Conservation (phyloP, 352 stramenopile genomes). For the Phytophthora pisi region DNA sequence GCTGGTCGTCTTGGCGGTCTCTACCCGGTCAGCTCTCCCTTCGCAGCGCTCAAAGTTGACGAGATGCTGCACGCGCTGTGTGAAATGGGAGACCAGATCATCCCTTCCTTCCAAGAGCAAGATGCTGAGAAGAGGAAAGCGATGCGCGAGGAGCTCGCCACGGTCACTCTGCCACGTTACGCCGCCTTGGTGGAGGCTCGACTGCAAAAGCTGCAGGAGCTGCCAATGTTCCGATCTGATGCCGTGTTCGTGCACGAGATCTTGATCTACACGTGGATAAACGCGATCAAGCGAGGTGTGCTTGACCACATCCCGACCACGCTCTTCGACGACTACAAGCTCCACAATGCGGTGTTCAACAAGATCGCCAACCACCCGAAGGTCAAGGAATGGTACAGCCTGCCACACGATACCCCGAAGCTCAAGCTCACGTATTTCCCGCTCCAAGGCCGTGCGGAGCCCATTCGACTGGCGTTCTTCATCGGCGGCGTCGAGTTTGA, state of each 20-base stretch:
- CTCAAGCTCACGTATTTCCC: constrained; percentile 66
- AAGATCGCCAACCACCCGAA: constrained; percentile 36
- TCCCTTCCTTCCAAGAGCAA: constrained; percentile 32
- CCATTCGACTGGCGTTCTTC: constrained; percentile 51
- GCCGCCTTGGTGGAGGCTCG: constrained; percentile 35
- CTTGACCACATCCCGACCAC: constrained; percentile 48
- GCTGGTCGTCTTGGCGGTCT: constrained; percentile 62
- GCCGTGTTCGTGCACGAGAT: constrained; percentile 45
- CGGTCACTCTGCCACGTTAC: constrained; percentile 35
- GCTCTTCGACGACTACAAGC: constrained; percentile 35
- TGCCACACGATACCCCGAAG: constrained; percentile 22
- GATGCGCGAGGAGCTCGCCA: constrained; percentile 37
- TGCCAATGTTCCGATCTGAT: constrained; percentile 41
- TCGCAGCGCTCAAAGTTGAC: constrained; percentile 56
- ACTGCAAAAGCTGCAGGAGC: constrained; percentile 36
- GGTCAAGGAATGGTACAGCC: constrained; percentile 42
- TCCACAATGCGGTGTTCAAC: constrained; percentile 33
- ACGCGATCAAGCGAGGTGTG: constrained; percentile 30
- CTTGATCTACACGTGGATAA: constrained; percentile 35
- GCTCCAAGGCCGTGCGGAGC: constrained; percentile 43
- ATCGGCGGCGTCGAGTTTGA: constrained; percentile 59
- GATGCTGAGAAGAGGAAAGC: constrained; percentile 47
- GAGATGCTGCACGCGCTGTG: constrained; percentile 50
- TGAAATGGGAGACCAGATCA: constrained; percentile 43
- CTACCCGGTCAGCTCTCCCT: constrained; percentile 47